phyloP scores from a whole-genome alignment of 306 rosid genomes.

The Cicer arietinum region DNA sequence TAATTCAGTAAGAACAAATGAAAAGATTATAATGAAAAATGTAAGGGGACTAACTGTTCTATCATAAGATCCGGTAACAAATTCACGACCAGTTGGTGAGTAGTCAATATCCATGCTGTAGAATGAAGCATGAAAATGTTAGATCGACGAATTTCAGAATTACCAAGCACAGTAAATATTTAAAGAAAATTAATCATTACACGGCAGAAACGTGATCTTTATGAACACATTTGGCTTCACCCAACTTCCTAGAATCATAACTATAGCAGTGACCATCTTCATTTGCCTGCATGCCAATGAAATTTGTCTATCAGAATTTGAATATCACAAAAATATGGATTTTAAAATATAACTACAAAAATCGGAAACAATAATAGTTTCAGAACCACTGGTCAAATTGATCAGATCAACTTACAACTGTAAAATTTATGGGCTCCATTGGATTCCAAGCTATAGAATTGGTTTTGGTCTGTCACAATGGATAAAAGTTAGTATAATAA shows the following conservation, averaged over 20 bases:
- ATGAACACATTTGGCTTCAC: conserved; percentile 87
- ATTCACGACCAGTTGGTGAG: conserved; percentile 97
- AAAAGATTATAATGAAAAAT: conserved; percentile 10
- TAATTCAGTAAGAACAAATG: background rate
- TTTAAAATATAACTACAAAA: conserved; percentile 13
- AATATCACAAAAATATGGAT: background rate
- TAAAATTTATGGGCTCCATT: conserved; percentile 95
- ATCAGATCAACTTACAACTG: conserved; percentile 71
- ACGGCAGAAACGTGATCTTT: conserved; percentile 94
- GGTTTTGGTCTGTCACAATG: conserved; percentile 72
- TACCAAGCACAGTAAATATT: conserved; percentile 11
- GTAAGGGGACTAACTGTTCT: conserved; percentile 77
- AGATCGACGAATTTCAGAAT: background rate
- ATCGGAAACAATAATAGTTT: background rate
- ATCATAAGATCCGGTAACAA: conserved; percentile 98
- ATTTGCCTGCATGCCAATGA: conserved; percentile 70
- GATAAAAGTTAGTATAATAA: conserved; percentile 47
- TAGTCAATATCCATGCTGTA: conserved; percentile 93
- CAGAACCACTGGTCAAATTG: background rate
- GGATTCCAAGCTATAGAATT: conserved; percentile 96
- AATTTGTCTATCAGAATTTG: background rate
- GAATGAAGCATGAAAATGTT: conserved; percentile 30
- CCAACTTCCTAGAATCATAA: conserved; percentile 75
- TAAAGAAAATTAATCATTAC: conserved; percentile 54
- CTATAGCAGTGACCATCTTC: conserved; percentile 90